Evolutionary conservation across 495 filamentous ascomycete genomes (phyloP).

Genomic region (Penicillium riverlandense): DNA sequence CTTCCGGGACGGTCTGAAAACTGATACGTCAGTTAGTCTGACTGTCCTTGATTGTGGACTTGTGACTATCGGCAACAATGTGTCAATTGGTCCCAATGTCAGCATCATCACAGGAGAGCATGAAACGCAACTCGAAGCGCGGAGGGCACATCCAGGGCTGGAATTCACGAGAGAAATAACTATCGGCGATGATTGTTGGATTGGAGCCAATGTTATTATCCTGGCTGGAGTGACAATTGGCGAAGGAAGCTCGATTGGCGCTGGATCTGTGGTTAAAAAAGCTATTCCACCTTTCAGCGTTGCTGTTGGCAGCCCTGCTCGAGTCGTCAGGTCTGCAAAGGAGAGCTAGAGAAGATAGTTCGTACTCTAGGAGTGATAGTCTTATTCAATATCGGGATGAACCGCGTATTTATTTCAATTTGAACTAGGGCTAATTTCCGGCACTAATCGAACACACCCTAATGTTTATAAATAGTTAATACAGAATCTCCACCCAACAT

Average conservation of each 20-base stretch:
- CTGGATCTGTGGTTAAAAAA: constrained; percentile 36
- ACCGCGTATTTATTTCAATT: too few species aligned
- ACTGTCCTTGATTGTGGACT: constrained; percentile 36
- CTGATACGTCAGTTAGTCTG: constrained; percentile 10
- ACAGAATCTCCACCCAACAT: too few species aligned
- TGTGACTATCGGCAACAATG: constrained; percentile 36
- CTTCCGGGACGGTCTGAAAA: not conserved
- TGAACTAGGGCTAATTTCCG: too few species aligned
- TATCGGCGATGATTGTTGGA: constrained; percentile 44
- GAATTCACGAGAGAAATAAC: constrained; percentile 27
- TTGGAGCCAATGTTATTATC: constrained; percentile 34
- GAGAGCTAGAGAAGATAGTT: too few species aligned
- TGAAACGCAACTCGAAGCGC: constrained; percentile 30
- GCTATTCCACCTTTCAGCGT: constrained; percentile 31
- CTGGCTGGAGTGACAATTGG: constrained; percentile 42
- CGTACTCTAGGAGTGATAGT: too few species aligned
- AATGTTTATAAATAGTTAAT: too few species aligned
- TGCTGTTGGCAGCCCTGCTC: constrained; percentile 33
- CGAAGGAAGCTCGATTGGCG: constrained; percentile 35
- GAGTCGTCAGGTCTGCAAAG: constrained; percentile 15
- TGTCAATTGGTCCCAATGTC: constrained; percentile 37
- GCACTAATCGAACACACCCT: too few species aligned
- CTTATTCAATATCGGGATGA: too few species aligned
- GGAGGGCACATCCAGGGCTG: constrained; percentile 18
- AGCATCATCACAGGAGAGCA: constrained; percentile 40